phyloP scores from a whole-genome alignment of 495 filamentous ascomycete species.

The Neurospora pannonica region DNA sequence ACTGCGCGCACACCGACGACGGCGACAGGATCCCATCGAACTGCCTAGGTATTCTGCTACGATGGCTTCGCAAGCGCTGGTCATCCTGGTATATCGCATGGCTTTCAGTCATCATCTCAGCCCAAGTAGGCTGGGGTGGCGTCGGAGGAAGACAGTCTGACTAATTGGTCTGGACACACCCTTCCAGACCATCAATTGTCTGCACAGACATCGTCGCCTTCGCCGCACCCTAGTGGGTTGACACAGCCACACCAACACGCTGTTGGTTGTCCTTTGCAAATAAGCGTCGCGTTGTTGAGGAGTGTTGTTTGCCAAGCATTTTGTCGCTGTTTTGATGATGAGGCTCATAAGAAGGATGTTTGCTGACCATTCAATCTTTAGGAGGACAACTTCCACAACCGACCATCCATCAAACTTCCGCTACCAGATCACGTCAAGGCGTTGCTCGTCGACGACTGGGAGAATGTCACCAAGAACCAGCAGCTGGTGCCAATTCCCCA shows the following conservation, averaged over 20 bases:
- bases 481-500: conserved; percentile 77
- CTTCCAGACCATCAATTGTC: background rate
- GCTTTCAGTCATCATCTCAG: background rate
- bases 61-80: background rate
- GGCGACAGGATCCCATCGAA: background rate
- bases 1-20: background rate
- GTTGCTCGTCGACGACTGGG: conserved; percentile 94
- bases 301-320: background rate
- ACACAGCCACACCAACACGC: background rate
- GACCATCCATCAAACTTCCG: conserved; percentile 71
- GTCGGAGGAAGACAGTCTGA: background rate
- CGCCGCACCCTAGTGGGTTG: background rate
- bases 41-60: background rate
- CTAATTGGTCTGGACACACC: background rate
- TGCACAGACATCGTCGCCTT: background rate
- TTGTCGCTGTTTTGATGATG: background rate
- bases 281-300: background rate
- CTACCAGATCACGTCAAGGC: conserved; percentile 82
- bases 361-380: conserved; percentile 24
- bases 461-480: conserved; percentile 91
- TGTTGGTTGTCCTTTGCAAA: background rate
- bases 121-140: background rate
- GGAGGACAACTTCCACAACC: conserved; percentile 75
- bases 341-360: background rate
- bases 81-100: background rate